Base-by-base conservation (phyloP, 2,329 filamentous ascomycete species). In the Fusarium aywerte region DNA sequence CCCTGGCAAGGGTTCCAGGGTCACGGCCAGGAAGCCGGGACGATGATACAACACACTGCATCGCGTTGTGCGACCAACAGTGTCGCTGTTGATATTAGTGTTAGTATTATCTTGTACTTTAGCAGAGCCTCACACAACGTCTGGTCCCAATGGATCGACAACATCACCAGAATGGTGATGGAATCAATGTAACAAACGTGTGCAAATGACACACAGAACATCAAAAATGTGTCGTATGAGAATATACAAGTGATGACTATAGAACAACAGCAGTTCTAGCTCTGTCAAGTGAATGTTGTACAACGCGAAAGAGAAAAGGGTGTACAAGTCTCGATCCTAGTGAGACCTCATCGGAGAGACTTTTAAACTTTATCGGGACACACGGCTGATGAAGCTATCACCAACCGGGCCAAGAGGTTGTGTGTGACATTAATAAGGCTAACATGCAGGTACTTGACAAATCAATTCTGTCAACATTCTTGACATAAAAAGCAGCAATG, bases 361-460 rank as follows among this genome's bases (percentile, higher is more conserved):
- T 50, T 43, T 29, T 32, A 58, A 63, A 63, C 36, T 63, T 39
- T 50, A 63, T 63, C 50, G 38, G 44, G 23, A 36, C 21, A 32
- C 51, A 50, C 39, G 51, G 51, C 50, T 50, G 43, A 25, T 63
- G 60, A 63, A 58, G 60, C 58, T 38, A 63, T 63, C 50, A 44
- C 58, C 50, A 63, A 35, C 38, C 29, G 51, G 58, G 33, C 50
- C n/a, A 33, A 16, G 54, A n/a, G 27, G 20, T 20, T 39, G 20
- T 39, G 36, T 23, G 55, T 56, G 38, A 20, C 21, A 25, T 31
- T 16, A 10, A 18, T 23, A n/a, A 54, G 55, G 42, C 53, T 39
- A 18, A 20, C 21, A 39, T 39, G 36, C 20, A 21, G 21, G 36
- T 27, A 27, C 36, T n/a, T 48, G 45, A 29, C n/a, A 43, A 43